Evolutionary conservation across 108 stramenopile species (phyloP).

Genomic region (Chaetoceros tenuissimus): DNA sequence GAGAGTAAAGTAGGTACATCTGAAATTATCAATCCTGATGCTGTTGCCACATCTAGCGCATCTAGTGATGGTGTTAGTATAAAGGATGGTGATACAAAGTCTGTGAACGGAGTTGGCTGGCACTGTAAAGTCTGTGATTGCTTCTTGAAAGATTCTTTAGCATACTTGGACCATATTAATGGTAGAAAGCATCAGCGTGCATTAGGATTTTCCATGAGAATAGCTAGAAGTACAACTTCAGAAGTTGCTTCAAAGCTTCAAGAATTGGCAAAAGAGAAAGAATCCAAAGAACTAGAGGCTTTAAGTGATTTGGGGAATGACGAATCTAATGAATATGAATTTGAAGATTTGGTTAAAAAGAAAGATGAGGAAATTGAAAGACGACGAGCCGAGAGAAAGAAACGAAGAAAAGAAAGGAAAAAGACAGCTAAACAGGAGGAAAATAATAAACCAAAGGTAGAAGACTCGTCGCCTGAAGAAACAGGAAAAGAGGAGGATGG

Average conservation of each 20-base stretch:
- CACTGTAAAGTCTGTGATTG: slow-evolving; percentile 96
- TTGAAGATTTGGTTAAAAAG: slow-evolving; percentile 47
- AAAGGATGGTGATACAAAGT: slow-evolving; percentile 5
- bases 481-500: too few species aligned
- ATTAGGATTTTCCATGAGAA: slow-evolving; percentile 91
- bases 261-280: slow-evolving; percentile 34
- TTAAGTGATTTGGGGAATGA: slow-evolving; percentile 21
- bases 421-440: slow-evolving; percentile 34
- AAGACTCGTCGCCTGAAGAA: too few species aligned
- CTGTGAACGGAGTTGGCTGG: slow-evolving; percentile 79
- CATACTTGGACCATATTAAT: slow-evolving; percentile 95
- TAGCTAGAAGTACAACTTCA: slow-evolving; percentile 80
- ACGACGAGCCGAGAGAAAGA: slow-evolving; percentile 57
- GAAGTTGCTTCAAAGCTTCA: slow-evolving; percentile 45
- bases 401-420: slow-evolving; percentile 55
- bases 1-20: slow-evolving; percentile 79
- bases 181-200: slow-evolving; percentile 93
- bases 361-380: slow-evolving; percentile 60
- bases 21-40: slow-evolving; percentile 77
- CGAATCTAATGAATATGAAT: slow-evolving; percentile 12
- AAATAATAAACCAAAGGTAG: too few species aligned
- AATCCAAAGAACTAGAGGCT: slow-evolving; percentile 6
- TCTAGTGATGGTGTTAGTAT: slow-evolving; percentile 2
- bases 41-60: slow-evolving; percentile 36
- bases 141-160: slow-evolving; percentile 85